Percentiles rank a stretch among this genome's conserved stretches.
Evolutionary conservation across 192 early-diverging fungal species (phyloP).

Genomic region (Dispira parvispora): DNA sequence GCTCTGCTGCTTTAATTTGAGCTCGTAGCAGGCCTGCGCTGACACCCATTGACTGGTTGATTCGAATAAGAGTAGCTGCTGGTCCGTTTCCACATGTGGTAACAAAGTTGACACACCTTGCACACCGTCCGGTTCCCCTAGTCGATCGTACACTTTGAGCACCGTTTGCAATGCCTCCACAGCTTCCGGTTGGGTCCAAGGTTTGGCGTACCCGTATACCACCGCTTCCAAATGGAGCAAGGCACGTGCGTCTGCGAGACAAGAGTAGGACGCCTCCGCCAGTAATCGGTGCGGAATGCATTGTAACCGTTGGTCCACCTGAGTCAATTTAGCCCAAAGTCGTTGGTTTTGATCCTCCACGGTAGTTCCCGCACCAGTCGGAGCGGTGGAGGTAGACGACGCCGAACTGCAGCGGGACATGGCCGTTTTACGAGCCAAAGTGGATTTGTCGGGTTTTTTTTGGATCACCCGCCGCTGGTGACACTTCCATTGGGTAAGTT

Average conservation of each 20-base stretch:
- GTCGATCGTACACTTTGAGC: slow-evolving; percentile 41
- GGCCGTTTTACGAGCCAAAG: too few relatives aligned
- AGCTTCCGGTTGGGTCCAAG: slow-evolving; percentile 10
- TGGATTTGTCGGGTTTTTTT: not conserved
- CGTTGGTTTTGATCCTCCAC: slow-evolving; percentile 12
- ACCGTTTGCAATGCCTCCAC: slow-evolving; percentile 24
- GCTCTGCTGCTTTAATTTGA: slow-evolving; percentile 26
- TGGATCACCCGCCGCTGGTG: slow-evolving; percentile 14
- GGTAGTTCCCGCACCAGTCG: slow-evolving; percentile 12
- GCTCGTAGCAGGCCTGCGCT: slow-evolving; percentile 49
- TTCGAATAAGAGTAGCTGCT: slow-evolving; percentile 48
- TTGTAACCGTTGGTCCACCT: slow-evolving; percentile 9
- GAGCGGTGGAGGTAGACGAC: slow-evolving; percentile 12
- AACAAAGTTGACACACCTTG: slow-evolving; percentile 39
- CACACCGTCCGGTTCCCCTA: slow-evolving; percentile 57
- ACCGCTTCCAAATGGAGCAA: slow-evolving; percentile 52
- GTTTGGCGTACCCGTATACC: slow-evolving; percentile 20
- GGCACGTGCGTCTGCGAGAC: slow-evolving; percentile 47
- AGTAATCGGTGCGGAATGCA: slow-evolving; percentile 30
- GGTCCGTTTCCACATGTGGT: slow-evolving; percentile 32
- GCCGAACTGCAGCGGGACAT: not conserved
- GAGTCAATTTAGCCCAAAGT: slow-evolving; percentile 13
- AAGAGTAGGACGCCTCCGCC: slow-evolving; percentile 40
- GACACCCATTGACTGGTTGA: slow-evolving; percentile 40
- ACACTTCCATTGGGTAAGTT: slow-evolving; percentile 30